Evolutionary conservation across 495 filamentous ascomycete species (phyloP), one percentile per base, ranked within the genome.

Genomic region (Astrocystis sublimbata): DNA sequence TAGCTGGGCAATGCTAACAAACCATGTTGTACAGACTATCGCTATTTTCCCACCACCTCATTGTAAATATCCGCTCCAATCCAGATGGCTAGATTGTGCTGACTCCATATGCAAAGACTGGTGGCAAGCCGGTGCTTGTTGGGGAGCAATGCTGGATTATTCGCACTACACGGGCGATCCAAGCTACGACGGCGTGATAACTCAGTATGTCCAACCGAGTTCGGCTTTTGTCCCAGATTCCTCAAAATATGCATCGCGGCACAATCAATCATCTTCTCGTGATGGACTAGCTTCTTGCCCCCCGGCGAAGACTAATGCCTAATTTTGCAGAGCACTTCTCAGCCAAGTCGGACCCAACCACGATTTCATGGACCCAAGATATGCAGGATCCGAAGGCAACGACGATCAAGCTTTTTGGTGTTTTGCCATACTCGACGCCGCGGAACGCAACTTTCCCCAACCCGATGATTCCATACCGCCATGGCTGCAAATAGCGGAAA

Each of bases 391-490:
- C 47, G 75, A 80, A 62, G 88, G 88, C 2, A 91, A 91, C 67
- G 88, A 91, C 62, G 88, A 91, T 65, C 90, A 92, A 71, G 87
- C 88, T 15, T 93, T 93, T 70, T 96, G 92, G 92, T 88, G 81
- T 2, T 79, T 93, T 33, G 79, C 88, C 24, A 84, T 88, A 52
- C 85, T 96, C 58, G 79, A 88, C 6, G 91, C 90, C 0, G 85
- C 87, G 13, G 91, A 96, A 70, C 75, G 87, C 49, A 85, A 86
- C 64, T 92, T 88, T 63, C 89, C 90, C 4, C 81, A 90, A 60
- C 82, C 85, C 2, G 68, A 83, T 19, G 61, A 79, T 8, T 70
- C 61, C 2, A 71, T 83, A 17, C 84, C 87, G 0, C 79, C 80
- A 2, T 93, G 88, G 86, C 74, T 89, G 6, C 73, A 85, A 6